Base-by-base conservation (phyloP, 352 stramenopile species). In the Phytophthora pluvialis region DNA sequence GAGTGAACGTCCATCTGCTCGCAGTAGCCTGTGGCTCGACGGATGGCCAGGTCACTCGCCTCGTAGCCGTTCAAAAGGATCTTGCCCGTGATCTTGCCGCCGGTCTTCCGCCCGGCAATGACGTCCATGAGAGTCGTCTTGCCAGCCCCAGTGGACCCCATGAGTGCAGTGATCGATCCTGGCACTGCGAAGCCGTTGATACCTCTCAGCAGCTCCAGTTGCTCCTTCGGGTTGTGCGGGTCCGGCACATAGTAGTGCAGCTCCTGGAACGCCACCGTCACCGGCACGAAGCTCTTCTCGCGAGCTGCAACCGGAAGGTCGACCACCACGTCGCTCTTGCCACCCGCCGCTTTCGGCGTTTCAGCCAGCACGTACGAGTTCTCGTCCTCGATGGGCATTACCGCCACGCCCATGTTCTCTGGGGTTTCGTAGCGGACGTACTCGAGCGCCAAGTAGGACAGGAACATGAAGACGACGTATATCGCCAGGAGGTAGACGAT, bases 241-340 rank as follows among this genome's bases (percentile, higher is more conserved):
- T 64, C 25, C n/a, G 50, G 50, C 5, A 58, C 50, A 16, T 7
- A 58, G 50, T 58, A 58, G 26, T 58, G 50, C 29, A 80, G 32
- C 21, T 80, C 45, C 13, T 72, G 48, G 63, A 80, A 80, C 1
- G 64, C 66, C 1, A 80, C 36, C 0, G 68, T 75, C 3, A 78
- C 67, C 1, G 72, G 68, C 8, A 61, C 55, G 76, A 75, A 72
- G 70, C 57, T 68, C 52, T 48, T 60, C 31, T 60, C 39, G 9
- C 52, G 52, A 46, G 40, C 7, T 25, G 52, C 51, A 1, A 63
- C 52, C 3, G 52, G 39, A 28, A 60, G 31, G 11, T 60, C 52
- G 16, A 60, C 52, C 42, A 50, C 31, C 11, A 60, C 52, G 18
- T 60, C 38, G 5, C 28, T 13, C 21, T 60, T 60, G 2, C 2